Evolutionary conservation across 495 filamentous ascomycete genomes (phyloP).

Genomic region (Aspergillus bridgeri): DNA sequence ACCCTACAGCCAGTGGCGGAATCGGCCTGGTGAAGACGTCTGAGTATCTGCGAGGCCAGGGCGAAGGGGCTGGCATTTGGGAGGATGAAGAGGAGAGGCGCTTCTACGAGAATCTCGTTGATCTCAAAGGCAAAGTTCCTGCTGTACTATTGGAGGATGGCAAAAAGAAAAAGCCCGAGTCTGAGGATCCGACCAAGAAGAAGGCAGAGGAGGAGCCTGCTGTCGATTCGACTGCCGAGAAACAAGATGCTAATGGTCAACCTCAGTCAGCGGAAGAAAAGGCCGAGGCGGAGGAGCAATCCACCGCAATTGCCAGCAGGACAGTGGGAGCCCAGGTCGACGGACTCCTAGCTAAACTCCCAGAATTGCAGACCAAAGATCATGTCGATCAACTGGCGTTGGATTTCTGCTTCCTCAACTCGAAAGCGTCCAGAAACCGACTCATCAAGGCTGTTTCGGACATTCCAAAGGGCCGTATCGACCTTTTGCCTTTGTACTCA

Average conservation of each 20-base stretch:
- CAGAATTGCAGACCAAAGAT: slow-evolving; percentile 88
- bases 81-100: slow-evolving; percentile 97
- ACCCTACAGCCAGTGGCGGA: slow-evolving; percentile 60
- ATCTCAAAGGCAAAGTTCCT: slow-evolving; percentile 93
- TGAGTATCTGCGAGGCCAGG: slow-evolving; percentile 85
- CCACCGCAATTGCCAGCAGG: slow-evolving; percentile 93
- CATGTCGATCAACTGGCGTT: slow-evolving; percentile 86
- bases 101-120: slow-evolving; percentile 95
- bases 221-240: slow-evolving; percentile 27
- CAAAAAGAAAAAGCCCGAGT: slow-evolving; percentile 87
- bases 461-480: slow-evolving; percentile 86
- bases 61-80: slow-evolving; percentile 96
- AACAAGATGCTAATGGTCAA: slow-evolving; percentile 23
- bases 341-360: slow-evolving; percentile 78
- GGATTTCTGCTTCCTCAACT: slow-evolving; percentile 98
- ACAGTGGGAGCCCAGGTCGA: slow-evolving; percentile 97
- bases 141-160: slow-evolving; percentile 88
- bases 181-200: slow-evolving; percentile 63
- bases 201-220: slow-evolving; percentile 35
- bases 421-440: slow-evolving; percentile 93
- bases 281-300: slow-evolving; percentile 73
- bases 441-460: slow-evolving; percentile 92
- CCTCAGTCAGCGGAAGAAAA: slow-evolving; percentile 43
- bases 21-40: slow-evolving; percentile 94
- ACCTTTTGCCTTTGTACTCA: slow-evolving; percentile 90